Conservation (phyloP, 768 basidiomycete genomes). For the Daedaleopsis sinensis region DNA sequence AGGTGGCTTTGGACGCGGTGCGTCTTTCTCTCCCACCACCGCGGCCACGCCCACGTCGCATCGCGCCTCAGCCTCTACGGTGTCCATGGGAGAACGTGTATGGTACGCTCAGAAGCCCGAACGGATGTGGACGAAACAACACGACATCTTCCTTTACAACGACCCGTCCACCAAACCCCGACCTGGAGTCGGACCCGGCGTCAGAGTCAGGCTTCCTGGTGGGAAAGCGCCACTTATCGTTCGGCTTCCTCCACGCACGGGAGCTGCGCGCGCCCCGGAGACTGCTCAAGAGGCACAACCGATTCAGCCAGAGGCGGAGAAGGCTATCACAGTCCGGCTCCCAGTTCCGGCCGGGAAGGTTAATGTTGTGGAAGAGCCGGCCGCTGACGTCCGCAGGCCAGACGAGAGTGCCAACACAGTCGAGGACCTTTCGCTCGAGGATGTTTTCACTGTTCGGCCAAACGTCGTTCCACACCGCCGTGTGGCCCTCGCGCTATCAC, state of each 20-base stretch:
- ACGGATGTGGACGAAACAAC: conserved; percentile 81
- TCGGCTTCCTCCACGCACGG: conserved; percentile 37
- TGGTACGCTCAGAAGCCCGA: conserved; percentile 83
- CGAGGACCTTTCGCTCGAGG: conserved; percentile 49
- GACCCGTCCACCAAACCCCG: conserved; percentile 62
- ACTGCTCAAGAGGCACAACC: conserved; percentile 6
- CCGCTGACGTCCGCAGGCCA: conserved; percentile 14
- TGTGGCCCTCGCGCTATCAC: conserved; percentile 29
- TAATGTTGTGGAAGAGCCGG: conserved; percentile 28
- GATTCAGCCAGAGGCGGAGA: conserved; percentile 46
- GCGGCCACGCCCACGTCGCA: conserved; percentile 18
- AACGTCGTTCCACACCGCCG: conserved; percentile 44
- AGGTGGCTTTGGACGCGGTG: conserved; percentile 39
- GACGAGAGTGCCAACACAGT: conserved; percentile 30
- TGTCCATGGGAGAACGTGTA: conserved; percentile 44
- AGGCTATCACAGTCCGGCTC: conserved; percentile 52
- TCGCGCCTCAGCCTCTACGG: conserved; percentile 28
- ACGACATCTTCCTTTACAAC: conserved; percentile 72
- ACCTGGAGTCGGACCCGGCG: conserved; percentile 53
- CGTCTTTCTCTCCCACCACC: conserved; percentile 1
- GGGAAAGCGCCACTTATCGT: conserved; percentile 42
- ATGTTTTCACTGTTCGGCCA: conserved; percentile 61
- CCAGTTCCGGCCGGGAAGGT: conserved; percentile 47
- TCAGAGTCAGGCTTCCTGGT: conserved; percentile 69
- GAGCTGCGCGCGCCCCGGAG: conserved; percentile 8